phyloP scores from a whole-genome alignment of 345 rosid species.

The Iberis pinnata region DNA sequence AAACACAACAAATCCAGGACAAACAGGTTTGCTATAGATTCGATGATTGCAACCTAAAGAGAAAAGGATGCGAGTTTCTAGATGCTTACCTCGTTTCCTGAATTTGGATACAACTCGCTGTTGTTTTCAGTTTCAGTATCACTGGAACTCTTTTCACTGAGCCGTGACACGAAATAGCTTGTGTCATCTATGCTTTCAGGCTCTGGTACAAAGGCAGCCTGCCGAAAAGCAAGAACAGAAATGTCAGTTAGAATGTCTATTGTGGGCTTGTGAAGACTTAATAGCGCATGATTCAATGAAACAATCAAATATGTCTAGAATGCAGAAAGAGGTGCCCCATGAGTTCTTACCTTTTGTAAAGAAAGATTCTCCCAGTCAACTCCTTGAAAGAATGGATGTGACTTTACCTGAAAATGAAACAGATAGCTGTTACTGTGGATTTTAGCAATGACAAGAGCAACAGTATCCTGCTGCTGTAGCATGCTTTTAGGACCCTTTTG shows the following conservation, averaged over 20 bases:
- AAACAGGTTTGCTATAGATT: not conserved
- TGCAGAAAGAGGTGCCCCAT: not conserved
- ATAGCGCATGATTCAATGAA: not conserved
- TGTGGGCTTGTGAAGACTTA: not conserved
- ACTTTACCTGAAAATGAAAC: conserved; percentile 50
- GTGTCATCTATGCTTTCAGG: conserved; percentile 65
- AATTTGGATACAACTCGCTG: conserved; percentile 32
- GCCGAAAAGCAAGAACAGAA: conserved; percentile 2
- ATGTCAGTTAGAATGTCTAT: not conserved
- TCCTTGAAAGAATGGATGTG: conserved; percentile 58
- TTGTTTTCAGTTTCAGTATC: conserved; percentile 33
- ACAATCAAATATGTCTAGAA: too few species aligned
- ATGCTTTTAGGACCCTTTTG: not conserved
- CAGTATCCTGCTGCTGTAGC: conserved; percentile 8
- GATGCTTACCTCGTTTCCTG: conserved; percentile 51
- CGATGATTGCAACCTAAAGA: not conserved
- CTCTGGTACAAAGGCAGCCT: conserved; percentile 77
- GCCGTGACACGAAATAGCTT: conserved; percentile 67
- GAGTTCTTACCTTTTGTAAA: conserved; percentile 48
- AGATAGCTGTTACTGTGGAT: not conserved
- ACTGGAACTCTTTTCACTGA: conserved; percentile 38
- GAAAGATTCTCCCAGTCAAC: conserved; percentile 70
- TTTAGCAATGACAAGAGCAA: not conserved
- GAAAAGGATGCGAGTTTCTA: not conserved
- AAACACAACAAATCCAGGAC: not conserved